phyloP scores from a whole-genome alignment of 306 rosid species.

The Cicer cuneatum region DNA sequence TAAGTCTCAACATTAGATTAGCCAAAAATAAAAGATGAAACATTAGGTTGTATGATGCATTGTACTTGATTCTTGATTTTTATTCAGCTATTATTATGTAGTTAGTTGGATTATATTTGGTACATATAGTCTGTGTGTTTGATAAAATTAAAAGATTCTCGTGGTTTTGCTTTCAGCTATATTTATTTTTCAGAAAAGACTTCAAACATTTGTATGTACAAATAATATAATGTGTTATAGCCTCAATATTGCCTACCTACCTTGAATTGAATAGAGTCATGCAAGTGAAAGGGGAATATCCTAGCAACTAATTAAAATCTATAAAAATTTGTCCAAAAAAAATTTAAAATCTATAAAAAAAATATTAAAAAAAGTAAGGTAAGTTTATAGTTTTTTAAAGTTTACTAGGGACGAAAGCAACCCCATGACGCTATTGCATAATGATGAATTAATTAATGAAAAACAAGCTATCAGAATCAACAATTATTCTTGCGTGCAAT shows the following conservation, averaged over 20 bases:
- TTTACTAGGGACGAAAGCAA: constrained; percentile 1
- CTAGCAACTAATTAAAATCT: neutral
- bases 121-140: neutral
- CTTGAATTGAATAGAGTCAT: neutral
- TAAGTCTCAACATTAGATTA: neutral
- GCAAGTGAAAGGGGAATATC: constrained; percentile 1
- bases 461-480: constrained; percentile 5
- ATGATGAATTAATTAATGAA: neutral
- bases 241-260: neutral
- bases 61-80: neutral
- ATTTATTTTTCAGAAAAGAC: too few species aligned
- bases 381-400: neutral
- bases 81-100: neutral
- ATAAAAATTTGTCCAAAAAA: neutral
- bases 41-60: neutral
- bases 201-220: too few species aligned
- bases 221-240: too few species aligned
- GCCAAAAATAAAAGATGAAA: neutral
- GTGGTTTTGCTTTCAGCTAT: too few species aligned
- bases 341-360: neutral
- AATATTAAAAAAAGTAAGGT: neutral
- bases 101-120: neutral
- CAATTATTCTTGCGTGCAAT: neutral
- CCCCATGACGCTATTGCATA: neutral
- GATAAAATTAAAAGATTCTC: neutral